Evolutionary conservation across 108 stramenopile species (phyloP), one percentile per base, ranked within the genome.

Genomic region (Stephanodiscus minutulus): DNA sequence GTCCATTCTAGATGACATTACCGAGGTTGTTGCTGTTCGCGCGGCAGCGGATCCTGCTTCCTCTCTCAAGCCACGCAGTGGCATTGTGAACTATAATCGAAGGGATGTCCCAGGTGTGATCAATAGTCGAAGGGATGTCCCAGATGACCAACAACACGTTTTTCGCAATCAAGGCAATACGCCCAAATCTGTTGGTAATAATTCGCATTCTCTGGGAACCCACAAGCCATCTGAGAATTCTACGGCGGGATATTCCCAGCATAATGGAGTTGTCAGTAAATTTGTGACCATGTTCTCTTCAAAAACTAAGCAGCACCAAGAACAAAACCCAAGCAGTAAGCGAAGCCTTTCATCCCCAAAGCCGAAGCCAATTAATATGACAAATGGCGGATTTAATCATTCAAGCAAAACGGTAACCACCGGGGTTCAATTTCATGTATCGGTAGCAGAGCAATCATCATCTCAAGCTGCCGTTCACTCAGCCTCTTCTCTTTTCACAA

Each of bases 241-340:
- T 10, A 24, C 55, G 5, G 58, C 31, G 39, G 17, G 9, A 60
- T 41, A 7, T 59, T 57, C 68, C 41, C 7, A 58, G 53, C 43
- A 44, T 20, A 69, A 31, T 0, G 68, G 68, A 46, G 55, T 69
- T 20, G 56, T 69, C 24, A 69, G 58, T 59, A 69, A 69, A 58
- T 46, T 69, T 56, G 68, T 59, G 20, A 64, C 76, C 13, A 35
- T 64, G 24, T 77, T 77, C 64, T 64, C 68, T 24, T 58, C 57
- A 2, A 56, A 56, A 12, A 50, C 58, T 35, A 64, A 54, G 48
- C 22, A 72, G 33, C 60, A 62, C 54, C 64, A 44, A 68, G 39
- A 39, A 10, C 60, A 48, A 44, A 49, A 13, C 25, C 62, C 17
- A 49, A 11, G 7, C 17, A 27, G 18, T 39, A 18, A 61, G 18